Conservation (phyloP, 805 yeast genomes). For the Starmera amethionina region DNA sequence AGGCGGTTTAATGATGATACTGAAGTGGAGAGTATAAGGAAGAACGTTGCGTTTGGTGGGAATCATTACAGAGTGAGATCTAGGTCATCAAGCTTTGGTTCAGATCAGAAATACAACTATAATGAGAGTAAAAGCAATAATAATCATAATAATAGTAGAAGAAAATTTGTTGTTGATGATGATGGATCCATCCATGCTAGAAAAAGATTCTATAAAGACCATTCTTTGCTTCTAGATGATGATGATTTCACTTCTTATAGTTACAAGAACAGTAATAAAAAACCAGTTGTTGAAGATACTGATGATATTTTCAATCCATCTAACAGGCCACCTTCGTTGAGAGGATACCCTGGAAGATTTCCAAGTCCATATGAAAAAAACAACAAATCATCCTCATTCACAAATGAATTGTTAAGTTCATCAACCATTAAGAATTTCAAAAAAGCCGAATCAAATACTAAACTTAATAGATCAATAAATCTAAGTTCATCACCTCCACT, state of each 20-base stretch:
- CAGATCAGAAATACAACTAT: not conserved
- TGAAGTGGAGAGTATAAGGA: not conserved
- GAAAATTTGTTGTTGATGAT: not conserved
- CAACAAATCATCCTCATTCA: constrained; percentile 1
- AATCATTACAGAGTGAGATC: constrained; percentile 3
- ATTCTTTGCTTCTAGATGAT: not conserved
- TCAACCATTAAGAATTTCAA: constrained; percentile 11
- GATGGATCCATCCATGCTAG: constrained; percentile 1
- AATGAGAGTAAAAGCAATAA: too few relatives aligned
- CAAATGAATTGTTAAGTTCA: constrained; percentile 7
- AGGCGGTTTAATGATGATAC: constrained; percentile 2
- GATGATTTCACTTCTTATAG: not conserved
- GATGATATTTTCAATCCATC: constrained; percentile 1
- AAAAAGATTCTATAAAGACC: not conserved
- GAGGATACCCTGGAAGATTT: constrained; percentile 16
- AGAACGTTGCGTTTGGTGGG: constrained; percentile 7
- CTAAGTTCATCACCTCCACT: not conserved
- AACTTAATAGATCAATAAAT: constrained; percentile 4
- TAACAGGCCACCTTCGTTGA: too few relatives aligned
- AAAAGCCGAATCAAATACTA: constrained; percentile 12
- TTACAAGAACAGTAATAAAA: not conserved
- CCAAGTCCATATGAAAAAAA: constrained; percentile 11
- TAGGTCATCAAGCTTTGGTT: constrained; percentile 4
- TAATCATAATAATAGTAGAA: not conserved
- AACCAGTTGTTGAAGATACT: constrained; percentile 8